Evolutionary conservation across 345 rosid species (phyloP), one percentile per base, ranked within the genome.

Genomic region (Camelina hispida): DNA sequence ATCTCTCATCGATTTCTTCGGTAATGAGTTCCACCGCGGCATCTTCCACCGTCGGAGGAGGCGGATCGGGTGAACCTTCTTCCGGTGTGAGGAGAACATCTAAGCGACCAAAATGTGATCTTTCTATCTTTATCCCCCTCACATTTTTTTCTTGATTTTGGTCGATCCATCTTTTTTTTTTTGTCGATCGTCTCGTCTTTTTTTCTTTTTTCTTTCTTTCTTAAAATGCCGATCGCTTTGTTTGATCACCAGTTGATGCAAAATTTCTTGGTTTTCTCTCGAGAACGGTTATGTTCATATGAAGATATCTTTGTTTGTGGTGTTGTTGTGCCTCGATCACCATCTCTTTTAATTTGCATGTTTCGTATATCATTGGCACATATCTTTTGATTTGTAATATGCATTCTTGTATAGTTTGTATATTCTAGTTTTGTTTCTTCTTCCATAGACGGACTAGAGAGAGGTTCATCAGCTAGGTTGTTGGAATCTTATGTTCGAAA

Each of bases 31-130:
- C 89, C 34, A 80, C 87, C 78, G 81, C 37, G 9, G 9, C 2
- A 34, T 34, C 37, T 77, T 65, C 89, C 34, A 80, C 89, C 79
- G 81, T 84, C 44, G 87, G 67, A 11, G 85, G 72, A 52, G 82
- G 81, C 68, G 91, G 91, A 87, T 89, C 97, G 15, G 73, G 84
- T 68, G 97, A 93, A 83, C 58, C 48, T 40, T 8, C 96, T 75
- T 79, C 90, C 28, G 87, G 83, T 72, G 87, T 82, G 16, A 82
- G 87, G 71, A 80, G 84, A 76, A 78, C 83, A 56, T 87, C 98
- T 3, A 94, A 91, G 86, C 87, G 97, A 43, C 98, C 96, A 70
- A 91, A 90, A 85, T 91, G 97, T 94, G 78, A 82, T 81, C 34
- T 54, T 32, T 56, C 38, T 50, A 25, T 48, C 42, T 48, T 30